These are phyloP conservation scores for Chytridiales sp. DNA, from an alignment of 371 early-diverging fungal species.

Conservation along the genomic window DNA sequence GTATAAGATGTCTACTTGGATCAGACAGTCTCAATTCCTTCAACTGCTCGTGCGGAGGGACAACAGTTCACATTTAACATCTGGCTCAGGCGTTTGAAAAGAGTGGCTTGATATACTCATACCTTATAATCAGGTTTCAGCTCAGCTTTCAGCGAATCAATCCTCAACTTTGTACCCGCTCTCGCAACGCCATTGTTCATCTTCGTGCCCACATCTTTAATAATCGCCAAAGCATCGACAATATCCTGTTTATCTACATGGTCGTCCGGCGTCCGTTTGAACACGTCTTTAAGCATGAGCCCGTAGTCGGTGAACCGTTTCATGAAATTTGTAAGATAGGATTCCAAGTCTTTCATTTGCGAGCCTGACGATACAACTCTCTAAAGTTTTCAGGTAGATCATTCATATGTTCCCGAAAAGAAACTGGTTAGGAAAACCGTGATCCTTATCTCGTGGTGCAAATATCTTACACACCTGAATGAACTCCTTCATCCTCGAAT, in stretches of 20 bases:
- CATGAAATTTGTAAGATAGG: constrained; percentile 4
- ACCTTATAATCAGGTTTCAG: constrained; percentile 2
- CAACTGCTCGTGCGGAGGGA: too few species aligned
- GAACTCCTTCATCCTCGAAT: constrained; percentile 1
- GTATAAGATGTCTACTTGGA: too few species aligned
- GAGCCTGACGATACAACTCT: too few species aligned
- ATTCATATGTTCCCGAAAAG: too few species aligned
- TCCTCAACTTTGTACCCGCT: background rate
- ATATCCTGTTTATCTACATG: background rate
- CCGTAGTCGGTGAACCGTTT: constrained; percentile 19
- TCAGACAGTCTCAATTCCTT: too few species aligned
- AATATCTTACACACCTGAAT: background rate
- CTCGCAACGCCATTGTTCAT: constrained; percentile 14
- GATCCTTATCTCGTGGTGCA: too few species aligned
- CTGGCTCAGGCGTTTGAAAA: too few species aligned
- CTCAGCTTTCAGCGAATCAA: background rate
- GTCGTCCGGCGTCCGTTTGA: background rate
- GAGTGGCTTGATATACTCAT: too few species aligned
- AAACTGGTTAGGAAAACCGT: too few species aligned
- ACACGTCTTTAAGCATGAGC: constrained; percentile 6
- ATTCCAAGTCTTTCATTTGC: too few species aligned
- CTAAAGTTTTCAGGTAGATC: too few species aligned
- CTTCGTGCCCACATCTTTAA: background rate
- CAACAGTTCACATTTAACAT: too few species aligned
- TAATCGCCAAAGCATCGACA: constrained; percentile 3